A percentile compares a stretch with the other conserved stretches of the same genome.
Conservation (phyloP, 371 early-diverging fungal genomes). For the Zopfochytrium polystomum region DNA sequence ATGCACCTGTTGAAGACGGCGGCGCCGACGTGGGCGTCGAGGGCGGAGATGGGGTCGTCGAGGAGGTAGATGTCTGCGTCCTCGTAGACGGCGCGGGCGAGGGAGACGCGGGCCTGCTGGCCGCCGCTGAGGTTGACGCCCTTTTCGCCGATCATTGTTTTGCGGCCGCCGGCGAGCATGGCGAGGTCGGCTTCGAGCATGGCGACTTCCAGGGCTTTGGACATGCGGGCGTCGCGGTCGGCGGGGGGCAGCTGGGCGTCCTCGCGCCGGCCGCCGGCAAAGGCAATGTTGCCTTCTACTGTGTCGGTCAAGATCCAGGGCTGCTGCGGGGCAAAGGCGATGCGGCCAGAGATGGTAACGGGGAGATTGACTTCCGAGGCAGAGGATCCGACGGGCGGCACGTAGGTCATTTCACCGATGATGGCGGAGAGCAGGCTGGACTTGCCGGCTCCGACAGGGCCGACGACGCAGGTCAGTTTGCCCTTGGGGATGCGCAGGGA, state of each 20-base stretch:
- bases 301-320: slow-evolving; percentile 89
- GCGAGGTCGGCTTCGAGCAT: slow-evolving; percentile 37
- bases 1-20: too few species aligned
- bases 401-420: neutral
- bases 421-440: too few species aligned
- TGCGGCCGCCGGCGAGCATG: slow-evolving; percentile 13
- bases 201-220: slow-evolving; percentile 15
- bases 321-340: slow-evolving; percentile 56
- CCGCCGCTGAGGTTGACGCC: slow-evolving; percentile 28
- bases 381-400: neutral
- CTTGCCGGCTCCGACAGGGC: slow-evolving; percentile 42
- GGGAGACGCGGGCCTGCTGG: slow-evolving; percentile 6
- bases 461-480: slow-evolving; percentile 37
- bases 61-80: slow-evolving; percentile 17
- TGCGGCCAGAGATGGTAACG: slow-evolving; percentile 7
- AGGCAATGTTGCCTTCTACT: slow-evolving; percentile 80
- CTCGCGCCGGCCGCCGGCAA: slow-evolving; percentile 17
- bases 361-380: too few species aligned
- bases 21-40: too few species aligned
- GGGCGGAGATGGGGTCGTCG: slow-evolving; percentile 18
- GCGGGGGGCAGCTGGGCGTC: too few species aligned
- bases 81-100: slow-evolving; percentile 12
- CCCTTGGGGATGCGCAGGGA: slow-evolving; percentile 33
- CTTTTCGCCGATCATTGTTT: slow-evolving; percentile 39
- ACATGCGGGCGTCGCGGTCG: neutral